These are phyloP conservation scores for Lactarius pseudohatsudake DNA, from an alignment of 768 basidiomycete genomes.

Conservation along the genomic window DNA sequence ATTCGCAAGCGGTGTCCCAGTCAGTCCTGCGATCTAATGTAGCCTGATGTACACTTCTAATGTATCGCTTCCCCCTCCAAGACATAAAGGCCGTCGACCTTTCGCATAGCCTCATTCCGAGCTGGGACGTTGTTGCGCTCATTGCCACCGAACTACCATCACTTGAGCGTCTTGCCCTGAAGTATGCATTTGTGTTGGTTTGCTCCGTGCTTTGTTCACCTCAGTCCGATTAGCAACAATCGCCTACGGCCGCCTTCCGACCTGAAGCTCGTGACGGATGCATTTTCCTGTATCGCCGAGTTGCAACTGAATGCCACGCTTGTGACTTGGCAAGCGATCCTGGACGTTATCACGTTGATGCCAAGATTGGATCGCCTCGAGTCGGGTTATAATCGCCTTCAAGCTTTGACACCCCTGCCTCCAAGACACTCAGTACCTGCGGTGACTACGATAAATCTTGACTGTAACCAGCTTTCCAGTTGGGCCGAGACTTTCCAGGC, in stretches of 20 bases:
- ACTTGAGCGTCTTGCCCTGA: conserved; percentile 69
- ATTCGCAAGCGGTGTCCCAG: conserved; percentile 65
- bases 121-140: conserved; percentile 65
- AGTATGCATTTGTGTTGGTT: conserved; percentile 51
- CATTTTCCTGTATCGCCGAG: conserved; percentile 57
- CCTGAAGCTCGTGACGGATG: conserved; percentile 35
- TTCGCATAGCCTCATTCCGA: conserved; percentile 67
- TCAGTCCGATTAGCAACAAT: conserved; percentile 42
- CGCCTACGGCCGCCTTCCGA: conserved; percentile 51
- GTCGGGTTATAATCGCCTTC: conserved; percentile 67
- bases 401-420: conserved; percentile 32
- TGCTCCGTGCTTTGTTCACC: conserved; percentile 22
- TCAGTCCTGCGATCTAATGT: conserved; percentile 40
- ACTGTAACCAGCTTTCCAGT: conserved; percentile 58
- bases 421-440: conserved; percentile 19
- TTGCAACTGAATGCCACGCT: conserved; percentile 75
- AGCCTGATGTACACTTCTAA: conserved; percentile 26
- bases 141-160: conserved; percentile 62
- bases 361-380: conserved; percentile 57
- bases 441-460: conserved; percentile 63
- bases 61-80: conserved; percentile 8
- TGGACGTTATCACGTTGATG: conserved; percentile 50
- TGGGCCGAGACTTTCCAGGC: conserved; percentile 54
- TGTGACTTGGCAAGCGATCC: conserved; percentile 69
- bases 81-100: conserved; percentile 64